These are phyloP conservation scores for Hypoxylon sp. DNA, from an alignment of 2,329 filamentous ascomycete genomes.

Conservation along the genomic window DNA sequence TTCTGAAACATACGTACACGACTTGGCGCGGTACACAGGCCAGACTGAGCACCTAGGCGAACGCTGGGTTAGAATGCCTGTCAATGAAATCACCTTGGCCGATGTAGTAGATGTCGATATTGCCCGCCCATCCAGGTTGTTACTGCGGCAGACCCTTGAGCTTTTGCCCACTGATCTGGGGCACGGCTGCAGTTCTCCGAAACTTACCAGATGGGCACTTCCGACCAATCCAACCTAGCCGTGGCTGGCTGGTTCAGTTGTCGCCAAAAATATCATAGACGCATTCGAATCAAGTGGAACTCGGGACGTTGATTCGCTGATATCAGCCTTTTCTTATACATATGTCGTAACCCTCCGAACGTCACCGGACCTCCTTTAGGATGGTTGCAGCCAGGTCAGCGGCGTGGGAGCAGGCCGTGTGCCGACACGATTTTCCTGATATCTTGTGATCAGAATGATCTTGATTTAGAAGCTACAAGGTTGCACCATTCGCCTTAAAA, in stretches of 20 bases:
- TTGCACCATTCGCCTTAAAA: constrained; percentile 35
- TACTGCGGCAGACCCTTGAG: constrained; percentile 30
- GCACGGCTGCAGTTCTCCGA: constrained; percentile 49
- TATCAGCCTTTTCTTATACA: constrained; percentile 48
- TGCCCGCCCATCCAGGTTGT: constrained; percentile 42
- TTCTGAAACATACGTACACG: constrained; percentile 50
- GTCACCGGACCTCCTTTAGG: constrained; percentile 45
- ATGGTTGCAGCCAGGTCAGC: constrained; percentile 44
- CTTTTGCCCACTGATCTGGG: constrained; percentile 42
- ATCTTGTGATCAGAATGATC: constrained; percentile 38
- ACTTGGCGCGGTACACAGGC: constrained; percentile 44
- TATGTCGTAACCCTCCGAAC: constrained; percentile 43
- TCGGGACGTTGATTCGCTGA: constrained; percentile 37
- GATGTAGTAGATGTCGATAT: constrained; percentile 40
- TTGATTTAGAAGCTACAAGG: constrained; percentile 43
- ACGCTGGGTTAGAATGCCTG: constrained; percentile 34
- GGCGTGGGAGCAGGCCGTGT: constrained; percentile 38
- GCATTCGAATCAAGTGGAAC: constrained; percentile 38
- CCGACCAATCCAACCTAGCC: constrained; percentile 37
- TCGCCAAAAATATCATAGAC: constrained; percentile 37
- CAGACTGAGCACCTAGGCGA: constrained; percentile 37
- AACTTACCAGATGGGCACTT: constrained; percentile 50
- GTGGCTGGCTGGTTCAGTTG: constrained; percentile 34
- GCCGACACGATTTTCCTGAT: constrained; percentile 35
- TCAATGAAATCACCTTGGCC: constrained; percentile 36